Evolutionary conservation across 2,329 filamentous ascomycete genomes (phyloP), one percentile per base, ranked within the genome.

Genomic region (Boeremia exigua): DNA sequence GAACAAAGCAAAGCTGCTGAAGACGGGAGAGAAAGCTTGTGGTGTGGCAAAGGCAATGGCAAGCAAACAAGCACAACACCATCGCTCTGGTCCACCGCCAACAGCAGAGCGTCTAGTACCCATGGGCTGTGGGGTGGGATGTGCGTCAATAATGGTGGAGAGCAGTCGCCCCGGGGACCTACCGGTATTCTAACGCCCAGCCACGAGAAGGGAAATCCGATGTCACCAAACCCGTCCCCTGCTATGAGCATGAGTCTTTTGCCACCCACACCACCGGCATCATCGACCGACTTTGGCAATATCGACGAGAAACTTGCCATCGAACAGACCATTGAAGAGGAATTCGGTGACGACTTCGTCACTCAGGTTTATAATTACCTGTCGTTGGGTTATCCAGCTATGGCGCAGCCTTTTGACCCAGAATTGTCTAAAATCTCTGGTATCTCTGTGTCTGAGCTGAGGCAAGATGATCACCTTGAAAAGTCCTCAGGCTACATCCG

Each of bases 341-440:
- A 96, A 74, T 96, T 95, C 68, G 82, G 88, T 58, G 91, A 96
- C 72, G 81, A 81, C 3, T 96, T 97, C 72, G 86, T 97, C 52
- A 96, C 93, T 0, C 94, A 98, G 75, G 93, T 98, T 7, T 98
- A 96, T 82, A 97, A 98, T 75, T 98, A 98, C 75, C 82, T 98
- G 14, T 96, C 92, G 0, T 83, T 98, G 5, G 94, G 94, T 5
- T 97, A 97, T 74, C 93, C 94, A 3, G 88, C 91, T 30, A 86
- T 92, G 68, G 94, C 93, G 10, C 86, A 89, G 19, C 84, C 86
- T 33, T 98, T 91, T 69, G 94, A 98, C 70, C 84, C 88, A 10
- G 94, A 98, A 78, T 81, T 98, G 17, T 86, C 88, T 64, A 91
- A 90, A 71, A 96, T 97, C 53, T 90, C 88, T 29, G 82, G 84